phyloP scores from a whole-genome alignment of 2,329 filamentous ascomycete genomes.

The Trichoderma cornu-damae region DNA sequence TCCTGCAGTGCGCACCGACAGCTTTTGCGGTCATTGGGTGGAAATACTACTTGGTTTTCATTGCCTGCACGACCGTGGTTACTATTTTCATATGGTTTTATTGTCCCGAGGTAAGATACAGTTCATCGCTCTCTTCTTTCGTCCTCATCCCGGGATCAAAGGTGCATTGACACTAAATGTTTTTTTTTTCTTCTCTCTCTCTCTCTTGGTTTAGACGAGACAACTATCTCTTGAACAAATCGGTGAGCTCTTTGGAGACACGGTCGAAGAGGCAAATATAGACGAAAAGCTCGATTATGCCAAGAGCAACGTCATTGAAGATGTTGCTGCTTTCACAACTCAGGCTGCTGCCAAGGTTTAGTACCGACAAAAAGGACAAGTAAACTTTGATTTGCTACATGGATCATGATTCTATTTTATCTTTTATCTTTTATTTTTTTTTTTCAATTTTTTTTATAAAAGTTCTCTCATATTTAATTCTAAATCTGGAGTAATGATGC shows the following conservation, averaged over 20 bases:
- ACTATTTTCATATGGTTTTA: not conserved
- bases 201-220: not conserved
- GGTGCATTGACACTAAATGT: not conserved
- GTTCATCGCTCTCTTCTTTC: not conserved
- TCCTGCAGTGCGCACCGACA: not conserved
- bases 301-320: not conserved
- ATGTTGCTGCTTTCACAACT: not conserved
- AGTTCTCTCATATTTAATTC: too few species aligned
- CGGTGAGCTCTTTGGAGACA: not conserved
- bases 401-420: too few species aligned
- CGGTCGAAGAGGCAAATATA: not conserved
- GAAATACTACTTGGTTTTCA: slow-evolving; percentile 11
- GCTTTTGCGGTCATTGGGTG: slow-evolving; percentile 8
- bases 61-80: not conserved
- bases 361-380: not conserved
- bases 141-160: not conserved
- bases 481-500: too few species aligned
- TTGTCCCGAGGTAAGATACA: not conserved
- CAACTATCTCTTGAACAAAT: slow-evolving; percentile 1
- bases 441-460: too few species aligned
- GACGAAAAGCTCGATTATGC: not conserved
- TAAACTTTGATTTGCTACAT: too few species aligned
- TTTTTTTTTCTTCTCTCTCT: too few species aligned
- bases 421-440: too few species aligned
- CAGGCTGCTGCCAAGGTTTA: not conserved